phyloP scores from a whole-genome alignment of 441 rosid species.

The Dalechampia spathulata region DNA sequence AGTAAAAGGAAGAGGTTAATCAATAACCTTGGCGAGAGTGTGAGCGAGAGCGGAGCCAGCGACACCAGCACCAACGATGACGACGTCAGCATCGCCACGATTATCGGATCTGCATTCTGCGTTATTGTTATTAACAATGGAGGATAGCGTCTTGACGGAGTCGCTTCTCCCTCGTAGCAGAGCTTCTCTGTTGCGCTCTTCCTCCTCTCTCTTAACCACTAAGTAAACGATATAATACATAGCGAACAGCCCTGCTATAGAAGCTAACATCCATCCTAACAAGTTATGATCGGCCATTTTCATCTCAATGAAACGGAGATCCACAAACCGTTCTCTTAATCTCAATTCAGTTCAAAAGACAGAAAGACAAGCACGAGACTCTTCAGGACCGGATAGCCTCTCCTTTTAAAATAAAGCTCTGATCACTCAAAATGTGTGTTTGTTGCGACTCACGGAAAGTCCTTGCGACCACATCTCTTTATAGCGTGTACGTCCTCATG shows the following conservation, averaged over 20 bases:
- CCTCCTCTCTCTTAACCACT: slow-evolving; percentile 16
- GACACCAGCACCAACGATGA: slow-evolving; percentile 24
- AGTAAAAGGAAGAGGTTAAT: background rate
- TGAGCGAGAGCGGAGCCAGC: slow-evolving; percentile 24
- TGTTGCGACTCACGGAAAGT: too few species aligned
- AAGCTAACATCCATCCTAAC: slow-evolving; percentile 39
- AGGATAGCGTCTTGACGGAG: slow-evolving; percentile 23
- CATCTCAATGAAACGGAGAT: background rate
- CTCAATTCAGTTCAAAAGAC: too few species aligned
- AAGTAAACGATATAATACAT: slow-evolving; percentile 23
- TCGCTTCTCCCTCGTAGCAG: slow-evolving; percentile 8
- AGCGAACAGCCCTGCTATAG: slow-evolving; percentile 33
- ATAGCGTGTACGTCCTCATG: background rate
- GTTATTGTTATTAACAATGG: slow-evolving; percentile 19
- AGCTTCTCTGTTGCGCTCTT: background rate
- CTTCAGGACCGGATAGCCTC: too few species aligned
- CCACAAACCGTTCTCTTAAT: background rate
- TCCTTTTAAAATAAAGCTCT: too few species aligned
- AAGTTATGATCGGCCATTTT: slow-evolving; percentile 38
- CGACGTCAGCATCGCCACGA: slow-evolving; percentile 8
- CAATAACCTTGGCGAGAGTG: slow-evolving; percentile 22
- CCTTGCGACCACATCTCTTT: too few species aligned
- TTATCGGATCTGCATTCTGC: slow-evolving; percentile 36
- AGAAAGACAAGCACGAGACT: too few species aligned
- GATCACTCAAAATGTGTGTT: too few species aligned